Evolutionary conservation across 2,329 filamentous ascomycete genomes (phyloP).

Genomic region (Diplodia corticola): DNA sequence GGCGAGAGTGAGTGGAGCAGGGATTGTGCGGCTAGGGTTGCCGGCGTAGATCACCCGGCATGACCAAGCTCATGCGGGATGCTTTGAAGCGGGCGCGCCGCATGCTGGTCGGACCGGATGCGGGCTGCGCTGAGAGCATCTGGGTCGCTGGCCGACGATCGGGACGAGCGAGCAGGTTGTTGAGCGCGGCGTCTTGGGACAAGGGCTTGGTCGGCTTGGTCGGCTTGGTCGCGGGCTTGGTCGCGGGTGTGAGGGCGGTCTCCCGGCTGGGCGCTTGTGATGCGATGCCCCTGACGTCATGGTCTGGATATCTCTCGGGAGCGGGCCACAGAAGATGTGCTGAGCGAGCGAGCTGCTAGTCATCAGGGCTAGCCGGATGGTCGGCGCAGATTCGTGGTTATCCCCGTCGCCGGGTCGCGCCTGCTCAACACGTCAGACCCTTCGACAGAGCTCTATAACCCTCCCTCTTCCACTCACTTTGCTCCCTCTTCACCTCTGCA

Average conservation of each 20-base stretch:
- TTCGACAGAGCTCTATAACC: neutral
- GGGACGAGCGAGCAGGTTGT: neutral
- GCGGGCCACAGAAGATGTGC: neutral
- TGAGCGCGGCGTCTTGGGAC: too few relatives aligned
- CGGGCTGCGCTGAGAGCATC: neutral
- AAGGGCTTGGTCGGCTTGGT: too few relatives aligned
- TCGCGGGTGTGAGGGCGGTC: too few relatives aligned
- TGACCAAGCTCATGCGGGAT: neutral
- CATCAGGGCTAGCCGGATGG: neutral
- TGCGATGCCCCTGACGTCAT: too few relatives aligned
- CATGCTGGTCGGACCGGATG: neutral
- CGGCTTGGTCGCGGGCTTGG: too few relatives aligned
- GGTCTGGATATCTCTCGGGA: too few relatives aligned
- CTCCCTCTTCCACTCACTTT: neutral
- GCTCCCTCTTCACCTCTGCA: neutral
- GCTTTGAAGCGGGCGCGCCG: neutral
- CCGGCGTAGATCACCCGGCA: slow-evolving; percentile 3
- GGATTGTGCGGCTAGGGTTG: neutral
- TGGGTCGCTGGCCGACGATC: too few relatives aligned
- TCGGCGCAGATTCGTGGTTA: neutral
- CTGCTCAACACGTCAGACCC: slow-evolving; percentile 11
- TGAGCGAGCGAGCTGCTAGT: neutral
- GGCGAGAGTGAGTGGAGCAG: neutral
- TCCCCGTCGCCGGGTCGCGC: neutral
- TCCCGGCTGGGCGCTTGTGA: too few relatives aligned